phyloP scores from a whole-genome alignment of 192 early-diverging fungal genomes.

The Irineochytrium annulatum region DNA sequence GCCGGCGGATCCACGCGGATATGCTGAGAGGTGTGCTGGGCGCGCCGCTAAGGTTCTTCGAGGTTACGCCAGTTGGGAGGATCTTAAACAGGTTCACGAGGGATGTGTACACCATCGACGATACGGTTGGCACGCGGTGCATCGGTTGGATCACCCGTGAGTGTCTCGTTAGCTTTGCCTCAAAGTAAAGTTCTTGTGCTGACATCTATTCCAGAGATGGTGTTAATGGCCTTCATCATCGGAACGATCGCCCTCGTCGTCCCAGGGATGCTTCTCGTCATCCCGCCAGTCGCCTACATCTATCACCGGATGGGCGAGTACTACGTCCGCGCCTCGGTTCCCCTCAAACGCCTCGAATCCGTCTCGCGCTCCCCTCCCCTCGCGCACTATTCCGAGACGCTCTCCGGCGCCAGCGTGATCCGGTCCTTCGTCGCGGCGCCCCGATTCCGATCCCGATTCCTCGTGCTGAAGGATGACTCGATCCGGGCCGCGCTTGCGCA shows the following conservation, averaged over 20 bases:
- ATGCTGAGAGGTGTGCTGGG: conserved; percentile 31
- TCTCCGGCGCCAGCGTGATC: conserved; percentile 20
- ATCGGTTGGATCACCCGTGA: conserved; percentile 53
- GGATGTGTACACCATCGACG: conserved; percentile 67
- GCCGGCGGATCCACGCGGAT: conserved; percentile 24
- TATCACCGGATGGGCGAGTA: conserved; percentile 55
- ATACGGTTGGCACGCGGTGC: conserved; percentile 19
- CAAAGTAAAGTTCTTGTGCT: conserved; percentile 17
- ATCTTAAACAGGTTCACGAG: conserved; percentile 81
- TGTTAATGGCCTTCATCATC: neutral
- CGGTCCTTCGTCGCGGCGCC: neutral
- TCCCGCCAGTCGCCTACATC: conserved; percentile 9
- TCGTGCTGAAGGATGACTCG: conserved; percentile 9
- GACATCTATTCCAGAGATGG: neutral
- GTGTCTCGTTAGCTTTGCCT: conserved; percentile 46
- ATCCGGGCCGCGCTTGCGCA: conserved; percentile 22
- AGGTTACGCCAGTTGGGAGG: conserved; percentile 66
- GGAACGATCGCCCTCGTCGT: neutral
- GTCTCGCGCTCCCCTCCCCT: conserved; percentile 46
- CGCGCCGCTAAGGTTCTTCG: conserved; percentile 57
- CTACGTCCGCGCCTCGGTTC: conserved; percentile 35
- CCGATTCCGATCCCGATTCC: conserved; percentile 10
- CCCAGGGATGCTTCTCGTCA: neutral
- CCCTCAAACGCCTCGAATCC: conserved; percentile 50
- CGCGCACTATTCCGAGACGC: conserved; percentile 75